Conservation (phyloP, 805 yeast species). For the Candida andamanensis region DNA sequence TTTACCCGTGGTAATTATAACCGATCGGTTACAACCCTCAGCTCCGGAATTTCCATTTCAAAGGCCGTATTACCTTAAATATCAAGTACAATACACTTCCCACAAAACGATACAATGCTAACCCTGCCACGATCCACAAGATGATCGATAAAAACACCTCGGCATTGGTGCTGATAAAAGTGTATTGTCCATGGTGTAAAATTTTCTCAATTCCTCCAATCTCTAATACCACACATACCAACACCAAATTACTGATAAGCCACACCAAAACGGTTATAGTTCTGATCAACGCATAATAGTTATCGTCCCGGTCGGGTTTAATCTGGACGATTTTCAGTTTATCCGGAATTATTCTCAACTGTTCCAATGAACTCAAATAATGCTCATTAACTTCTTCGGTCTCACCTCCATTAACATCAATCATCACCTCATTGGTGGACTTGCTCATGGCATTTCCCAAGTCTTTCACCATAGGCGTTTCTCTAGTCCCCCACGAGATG, state of each 20-base stretch:
- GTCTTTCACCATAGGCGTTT: slow-evolving; percentile 60
- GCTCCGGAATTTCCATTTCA: slow-evolving; percentile 35
- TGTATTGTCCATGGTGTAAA: slow-evolving; percentile 22
- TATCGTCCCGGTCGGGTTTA: slow-evolving; percentile 44
- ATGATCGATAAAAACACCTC: slow-evolving; percentile 75
- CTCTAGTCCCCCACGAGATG: slow-evolving; percentile 96
- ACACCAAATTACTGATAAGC: slow-evolving; percentile 80
- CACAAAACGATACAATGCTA: slow-evolving; percentile 76
- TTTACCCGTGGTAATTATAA: no score
- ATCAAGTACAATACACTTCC: slow-evolving; percentile 64
- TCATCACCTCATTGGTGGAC: slow-evolving; percentile 30
- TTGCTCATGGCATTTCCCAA: slow-evolving; percentile 78
- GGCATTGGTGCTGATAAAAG: slow-evolving; percentile 40
- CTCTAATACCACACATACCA: slow-evolving; percentile 78
- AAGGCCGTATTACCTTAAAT: slow-evolving; percentile 32
- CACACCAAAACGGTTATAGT: slow-evolving; percentile 85
- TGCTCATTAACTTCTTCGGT: slow-evolving; percentile 69
- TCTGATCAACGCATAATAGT: slow-evolving; percentile 87
- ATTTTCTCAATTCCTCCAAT: slow-evolving; percentile 66
- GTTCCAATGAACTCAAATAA: slow-evolving; percentile 60
- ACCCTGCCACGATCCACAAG: slow-evolving; percentile 87
- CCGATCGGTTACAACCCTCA: no score
- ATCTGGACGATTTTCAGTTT: slow-evolving; percentile 13
- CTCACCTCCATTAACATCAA: slow-evolving; percentile 59
- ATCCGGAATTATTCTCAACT: slow-evolving; percentile 42